Conservation (phyloP, 106 monocot genomes). For the Platanthera zijinensis region DNA sequence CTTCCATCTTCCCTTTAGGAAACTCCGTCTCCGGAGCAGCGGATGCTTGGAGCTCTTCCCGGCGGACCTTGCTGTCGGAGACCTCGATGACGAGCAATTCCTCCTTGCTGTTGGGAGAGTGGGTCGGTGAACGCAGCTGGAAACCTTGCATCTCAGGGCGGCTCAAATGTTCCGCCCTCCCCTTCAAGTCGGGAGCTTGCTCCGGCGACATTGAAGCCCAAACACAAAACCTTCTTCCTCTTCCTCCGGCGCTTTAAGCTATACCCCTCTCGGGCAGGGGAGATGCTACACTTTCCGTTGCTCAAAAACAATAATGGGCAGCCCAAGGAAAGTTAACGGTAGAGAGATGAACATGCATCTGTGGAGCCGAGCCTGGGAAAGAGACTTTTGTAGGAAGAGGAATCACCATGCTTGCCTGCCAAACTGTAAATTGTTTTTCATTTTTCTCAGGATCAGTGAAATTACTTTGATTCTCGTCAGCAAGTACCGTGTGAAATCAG, state of each 20-base stretch:
- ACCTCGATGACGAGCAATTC: constrained; percentile 22
- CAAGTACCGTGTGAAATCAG: background rate
- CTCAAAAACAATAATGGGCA: background rate
- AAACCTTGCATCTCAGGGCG: constrained; percentile 56
- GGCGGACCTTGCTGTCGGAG: background rate
- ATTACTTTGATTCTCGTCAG: background rate
- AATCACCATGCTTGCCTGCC: background rate
- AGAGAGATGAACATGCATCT: background rate
- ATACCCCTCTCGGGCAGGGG: constrained; percentile 11
- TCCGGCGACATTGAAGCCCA: constrained; percentile 1
- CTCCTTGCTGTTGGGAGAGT: constrained; percentile 6
- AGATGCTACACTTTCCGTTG: background rate
- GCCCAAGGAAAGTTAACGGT: background rate
- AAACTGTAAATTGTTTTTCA: background rate
- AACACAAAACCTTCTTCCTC: constrained; percentile 3
- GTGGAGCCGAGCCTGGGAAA: background rate
- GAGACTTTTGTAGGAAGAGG: background rate
- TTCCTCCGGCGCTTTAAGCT: background rate
- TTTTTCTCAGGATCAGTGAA: background rate
- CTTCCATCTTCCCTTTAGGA: constrained; percentile 4
- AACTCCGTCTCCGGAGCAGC: background rate
- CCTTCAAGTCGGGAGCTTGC: background rate
- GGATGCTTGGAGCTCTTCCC: background rate
- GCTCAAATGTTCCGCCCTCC: constrained; percentile 21
- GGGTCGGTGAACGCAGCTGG: constrained; percentile 38